Evolutionary conservation across 1,284 basidiomycete genomes (phyloP).

Genomic region (Kwoniella shivajii): DNA sequence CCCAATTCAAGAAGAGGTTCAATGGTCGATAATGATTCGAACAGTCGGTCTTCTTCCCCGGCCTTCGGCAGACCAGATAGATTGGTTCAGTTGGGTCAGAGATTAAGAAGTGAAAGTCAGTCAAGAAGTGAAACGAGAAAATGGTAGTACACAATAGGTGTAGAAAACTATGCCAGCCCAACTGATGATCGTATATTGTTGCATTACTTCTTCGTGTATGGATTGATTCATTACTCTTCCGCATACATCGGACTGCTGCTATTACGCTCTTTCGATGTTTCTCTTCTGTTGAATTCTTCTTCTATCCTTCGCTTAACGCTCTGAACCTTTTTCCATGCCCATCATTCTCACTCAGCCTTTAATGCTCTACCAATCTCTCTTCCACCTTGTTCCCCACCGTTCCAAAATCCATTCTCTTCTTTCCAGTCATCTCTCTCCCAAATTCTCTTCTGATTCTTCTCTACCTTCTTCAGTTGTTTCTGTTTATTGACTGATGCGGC

Average conservation of each 20-base stretch:
- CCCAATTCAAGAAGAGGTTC: conserved; percentile 2
- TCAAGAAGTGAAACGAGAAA: too few species aligned
- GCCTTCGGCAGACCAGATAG: neutral
- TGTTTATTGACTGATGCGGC: conserved; percentile 5
- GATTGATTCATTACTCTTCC: too few species aligned
- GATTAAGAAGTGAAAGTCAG: neutral
- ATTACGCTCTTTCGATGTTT: too few species aligned
- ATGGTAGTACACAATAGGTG: too few species aligned
- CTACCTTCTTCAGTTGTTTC: conserved; percentile 3
- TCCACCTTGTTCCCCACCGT: conserved; percentile 44
- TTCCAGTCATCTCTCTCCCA: conserved; percentile 12
- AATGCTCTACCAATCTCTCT: conserved; percentile 37
- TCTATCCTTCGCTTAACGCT: neutral
- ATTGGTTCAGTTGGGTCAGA: neutral
- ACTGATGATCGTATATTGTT: too few species aligned
- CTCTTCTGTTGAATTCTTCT: neutral
- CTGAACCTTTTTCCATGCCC: neutral
- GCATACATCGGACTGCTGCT: too few species aligned
- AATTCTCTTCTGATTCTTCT: conserved; percentile 27
- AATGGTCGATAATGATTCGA: neutral
- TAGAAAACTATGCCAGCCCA: too few species aligned
- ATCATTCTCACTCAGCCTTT: conserved; percentile 41
- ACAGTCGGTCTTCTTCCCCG: neutral
- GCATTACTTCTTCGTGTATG: too few species aligned
- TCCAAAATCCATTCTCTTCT: conserved; percentile 39